Evolutionary conservation across 352 stramenopile genomes (phyloP).

Genomic region (Peronospora belbahrii): DNA sequence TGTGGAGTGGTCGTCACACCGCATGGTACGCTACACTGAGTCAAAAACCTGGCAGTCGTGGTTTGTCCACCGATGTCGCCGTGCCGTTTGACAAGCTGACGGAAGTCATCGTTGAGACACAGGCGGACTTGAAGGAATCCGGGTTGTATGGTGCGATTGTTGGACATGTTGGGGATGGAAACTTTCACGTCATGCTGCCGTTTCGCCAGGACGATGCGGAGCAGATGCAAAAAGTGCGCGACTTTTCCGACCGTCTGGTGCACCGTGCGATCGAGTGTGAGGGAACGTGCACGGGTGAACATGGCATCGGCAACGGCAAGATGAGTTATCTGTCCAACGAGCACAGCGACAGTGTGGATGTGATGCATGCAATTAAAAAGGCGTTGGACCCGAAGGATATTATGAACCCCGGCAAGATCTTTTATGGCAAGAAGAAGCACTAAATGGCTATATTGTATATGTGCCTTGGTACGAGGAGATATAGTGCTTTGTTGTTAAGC

Average conservation of each 20-base stretch:
- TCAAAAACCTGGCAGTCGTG: slow-evolving; percentile 74
- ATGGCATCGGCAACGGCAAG: slow-evolving; percentile 95
- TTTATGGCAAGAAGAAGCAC: slow-evolving; percentile 48
- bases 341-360: slow-evolving; percentile 85
- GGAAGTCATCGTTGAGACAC: slow-evolving; percentile 90
- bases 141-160: slow-evolving; percentile 90
- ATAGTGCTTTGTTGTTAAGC: background rate
- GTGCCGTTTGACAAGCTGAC: slow-evolving; percentile 93
- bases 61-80: slow-evolving; percentile 93
- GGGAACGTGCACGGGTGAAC: slow-evolving; percentile 97
- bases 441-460: slow-evolving; percentile 14
- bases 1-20: slow-evolving; percentile 78
- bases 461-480: background rate
- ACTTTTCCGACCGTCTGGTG: slow-evolving; percentile 84
- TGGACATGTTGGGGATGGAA: slow-evolving; percentile 91
- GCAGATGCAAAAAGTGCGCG: slow-evolving; percentile 80
- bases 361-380: slow-evolving; percentile 93
- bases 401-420: slow-evolving; percentile 97
- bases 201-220: slow-evolving; percentile 78
- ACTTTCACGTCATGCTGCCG: slow-evolving; percentile 97
- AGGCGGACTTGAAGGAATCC: slow-evolving; percentile 83
- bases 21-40: slow-evolving; percentile 82
- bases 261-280: slow-evolving; percentile 83
- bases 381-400: slow-evolving; percentile 93
- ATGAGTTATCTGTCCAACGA: slow-evolving; percentile 88